Base-by-base conservation (phyloP, 495 filamentous ascomycete species). In the Penicillium alfredii region DNA sequence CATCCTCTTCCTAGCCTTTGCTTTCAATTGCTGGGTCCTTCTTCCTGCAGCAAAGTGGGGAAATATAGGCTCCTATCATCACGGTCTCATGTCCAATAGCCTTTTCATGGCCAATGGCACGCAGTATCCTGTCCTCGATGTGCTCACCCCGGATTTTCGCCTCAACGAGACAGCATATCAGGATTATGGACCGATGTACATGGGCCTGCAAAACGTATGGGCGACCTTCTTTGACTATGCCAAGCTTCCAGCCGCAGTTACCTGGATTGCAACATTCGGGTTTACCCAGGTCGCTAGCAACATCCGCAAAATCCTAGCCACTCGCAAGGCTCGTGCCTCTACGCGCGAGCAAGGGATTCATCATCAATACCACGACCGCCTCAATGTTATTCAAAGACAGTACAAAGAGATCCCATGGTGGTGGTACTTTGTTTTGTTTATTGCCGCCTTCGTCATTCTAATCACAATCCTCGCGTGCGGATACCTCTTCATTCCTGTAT, bases 151-250 rank as follows among this genome's bases (percentile, higher is more conserved):
- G 1, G 53, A 69, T 30, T 63, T 64, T 16, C 59, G 58, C 10
- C 64, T 77, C 30, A 76, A 79, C 38, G 54, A 72, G 37, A 77
- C 73, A 3, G 70, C 67, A 0, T 77, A 71, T 30, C 55, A 67
- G 24, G 57, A 74, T 19, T 51, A 66, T 12, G 73, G 73, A 0
- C 66, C 61, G 6, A 63, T 72, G 33, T 73, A 74, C 35, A 71
- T 76, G 49, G 68, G 73, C 7, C 41, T 69, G 4, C 74, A 76
- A 29, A 60, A 68, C 26, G 56, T 74, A 8, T 77, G 73, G 73
- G 49, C 54, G 3, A 74, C 72, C 16, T 76, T 77, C 57, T 77
- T 76, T 44, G 71, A 76, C 50, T 76, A 74, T 36, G 67, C 70
- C 17, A 73, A 71, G 9, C 68, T 76, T 28, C 61, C 70, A n/a